Evolutionary conservation across 306 rosid genomes (phyloP).

Genomic region (Dryas alaskensis): DNA sequence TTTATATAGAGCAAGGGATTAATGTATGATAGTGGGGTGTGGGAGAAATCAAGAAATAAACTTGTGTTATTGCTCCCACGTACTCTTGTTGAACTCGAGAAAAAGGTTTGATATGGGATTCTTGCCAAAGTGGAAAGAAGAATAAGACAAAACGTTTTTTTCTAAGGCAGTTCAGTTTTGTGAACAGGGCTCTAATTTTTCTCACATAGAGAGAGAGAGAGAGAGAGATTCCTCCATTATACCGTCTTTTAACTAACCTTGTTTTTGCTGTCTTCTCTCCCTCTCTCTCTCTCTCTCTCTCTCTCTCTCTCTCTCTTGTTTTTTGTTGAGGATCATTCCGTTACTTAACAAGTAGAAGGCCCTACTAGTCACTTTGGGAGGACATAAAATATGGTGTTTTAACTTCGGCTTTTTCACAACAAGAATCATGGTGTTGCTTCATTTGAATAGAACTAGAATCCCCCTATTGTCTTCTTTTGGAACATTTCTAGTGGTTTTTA

Average conservation of each 20-base stretch:
- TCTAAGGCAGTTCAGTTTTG: background rate
- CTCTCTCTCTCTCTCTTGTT: background rate
- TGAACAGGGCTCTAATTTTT: background rate
- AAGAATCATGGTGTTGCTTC: background rate
- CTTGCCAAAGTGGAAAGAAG: conserved; percentile 11
- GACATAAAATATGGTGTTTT: background rate
- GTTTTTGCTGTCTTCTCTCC: background rate
- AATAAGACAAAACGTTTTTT: background rate
- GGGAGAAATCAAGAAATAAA: conserved; percentile 12
- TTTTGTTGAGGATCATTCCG: background rate
- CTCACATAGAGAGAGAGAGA: no score
- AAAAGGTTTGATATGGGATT: background rate
- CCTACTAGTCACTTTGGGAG: background rate
- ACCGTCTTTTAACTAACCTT: no score
- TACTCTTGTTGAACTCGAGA: conserved; percentile 10
- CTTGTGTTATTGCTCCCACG: background rate
- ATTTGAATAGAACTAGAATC: no score
- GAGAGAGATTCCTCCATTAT: no score
- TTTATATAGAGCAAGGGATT: conserved; percentile 12
- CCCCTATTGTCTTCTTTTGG: no score
- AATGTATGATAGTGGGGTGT: background rate
- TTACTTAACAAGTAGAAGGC: background rate
- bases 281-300: background rate
- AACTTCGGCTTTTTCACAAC: background rate
- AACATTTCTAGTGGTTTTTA: background rate